These are phyloP conservation scores for Euphorbia peplus DNA, from an alignment of 345 rosid genomes.

Conservation along the genomic window DNA sequence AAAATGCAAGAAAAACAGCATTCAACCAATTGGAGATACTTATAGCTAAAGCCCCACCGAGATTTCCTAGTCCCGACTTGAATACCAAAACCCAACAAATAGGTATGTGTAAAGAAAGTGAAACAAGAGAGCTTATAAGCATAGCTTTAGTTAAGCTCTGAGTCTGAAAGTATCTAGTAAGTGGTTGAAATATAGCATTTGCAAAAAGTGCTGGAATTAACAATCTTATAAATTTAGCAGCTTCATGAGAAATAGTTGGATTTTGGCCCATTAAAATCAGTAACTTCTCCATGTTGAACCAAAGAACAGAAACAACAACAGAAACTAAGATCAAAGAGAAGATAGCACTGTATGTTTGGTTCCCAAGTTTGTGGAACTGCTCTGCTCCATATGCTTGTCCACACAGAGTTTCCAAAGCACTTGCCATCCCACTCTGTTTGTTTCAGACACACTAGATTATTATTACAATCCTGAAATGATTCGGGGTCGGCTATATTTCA, in stretches of 20 bases:
- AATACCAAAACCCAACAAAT: conserved; percentile 26
- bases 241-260: conserved; percentile 21
- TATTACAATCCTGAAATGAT: too few relatives aligned
- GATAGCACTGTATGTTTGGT: conserved; percentile 20
- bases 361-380: conserved; percentile 22
- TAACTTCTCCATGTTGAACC: conserved; percentile 23
- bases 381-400: conserved; percentile 29
- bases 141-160: conserved; percentile 24
- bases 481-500: too few relatives aligned
- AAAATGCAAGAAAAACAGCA: conserved; percentile 18
- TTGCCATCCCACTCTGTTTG: conserved; percentile 25
- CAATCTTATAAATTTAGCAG: conserved; percentile 17
- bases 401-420: conserved; percentile 16
- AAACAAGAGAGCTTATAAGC: conserved; percentile 12
- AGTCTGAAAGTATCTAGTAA: conserved; percentile 17
- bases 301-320: conserved; percentile 4
- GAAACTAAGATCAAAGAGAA: conserved; percentile 14
- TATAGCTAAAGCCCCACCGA: conserved; percentile 26
- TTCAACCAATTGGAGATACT: conserved; percentile 29
- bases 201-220: conserved; percentile 22
- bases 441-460: too few relatives aligned
- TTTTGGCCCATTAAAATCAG: conserved; percentile 19
- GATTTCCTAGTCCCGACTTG: conserved; percentile 14
- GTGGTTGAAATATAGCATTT: conserved; percentile 22
- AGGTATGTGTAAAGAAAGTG: conserved; percentile 25